These are phyloP conservation scores for Globisporangium irregulare DNA, from an alignment of 352 stramenopile genomes.

Conservation along the genomic window DNA sequence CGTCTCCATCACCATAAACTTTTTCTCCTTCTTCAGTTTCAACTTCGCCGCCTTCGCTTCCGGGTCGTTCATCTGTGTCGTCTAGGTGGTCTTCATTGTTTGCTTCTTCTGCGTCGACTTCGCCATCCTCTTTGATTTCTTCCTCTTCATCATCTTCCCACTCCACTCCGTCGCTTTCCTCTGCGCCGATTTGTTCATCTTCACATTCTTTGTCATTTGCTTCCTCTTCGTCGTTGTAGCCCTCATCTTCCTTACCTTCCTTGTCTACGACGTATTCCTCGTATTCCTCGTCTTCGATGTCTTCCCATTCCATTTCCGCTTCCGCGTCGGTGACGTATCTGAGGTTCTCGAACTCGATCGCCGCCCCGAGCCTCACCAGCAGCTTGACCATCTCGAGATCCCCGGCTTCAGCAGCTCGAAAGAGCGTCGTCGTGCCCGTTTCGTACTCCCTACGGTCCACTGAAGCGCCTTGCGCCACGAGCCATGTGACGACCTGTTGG, in stretches of 20 bases:
- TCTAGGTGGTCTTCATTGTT: too few species aligned
- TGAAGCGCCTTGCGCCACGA: not conserved
- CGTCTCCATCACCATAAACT: not conserved
- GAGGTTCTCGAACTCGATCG: too few species aligned
- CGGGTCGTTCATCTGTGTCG: too few species aligned
- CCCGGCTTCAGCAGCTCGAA: not conserved
- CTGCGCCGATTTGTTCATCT: too few species aligned
- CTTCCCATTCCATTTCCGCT: too few species aligned
- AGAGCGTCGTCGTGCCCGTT: not conserved
- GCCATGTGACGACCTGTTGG: not conserved
- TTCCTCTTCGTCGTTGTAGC: not conserved
- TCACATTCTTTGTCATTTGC: not conserved
- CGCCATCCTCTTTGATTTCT: not conserved
- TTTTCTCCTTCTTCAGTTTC: not conserved
- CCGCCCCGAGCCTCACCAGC: not conserved
- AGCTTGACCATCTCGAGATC: constrained; percentile 1
- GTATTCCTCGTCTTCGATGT: too few species aligned
- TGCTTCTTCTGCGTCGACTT: too few species aligned
- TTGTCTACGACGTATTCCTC: too few species aligned
- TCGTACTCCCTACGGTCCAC: not conserved
- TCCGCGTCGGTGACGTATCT: too few species aligned
- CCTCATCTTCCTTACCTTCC: too few species aligned
- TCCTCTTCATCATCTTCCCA: not conserved
- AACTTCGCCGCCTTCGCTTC: not conserved
- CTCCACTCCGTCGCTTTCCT: not conserved